These are phyloP conservation scores for Didymella segeticola DNA, from an alignment of 2,329 filamentous ascomycete genomes.

Conservation along the genomic window DNA sequence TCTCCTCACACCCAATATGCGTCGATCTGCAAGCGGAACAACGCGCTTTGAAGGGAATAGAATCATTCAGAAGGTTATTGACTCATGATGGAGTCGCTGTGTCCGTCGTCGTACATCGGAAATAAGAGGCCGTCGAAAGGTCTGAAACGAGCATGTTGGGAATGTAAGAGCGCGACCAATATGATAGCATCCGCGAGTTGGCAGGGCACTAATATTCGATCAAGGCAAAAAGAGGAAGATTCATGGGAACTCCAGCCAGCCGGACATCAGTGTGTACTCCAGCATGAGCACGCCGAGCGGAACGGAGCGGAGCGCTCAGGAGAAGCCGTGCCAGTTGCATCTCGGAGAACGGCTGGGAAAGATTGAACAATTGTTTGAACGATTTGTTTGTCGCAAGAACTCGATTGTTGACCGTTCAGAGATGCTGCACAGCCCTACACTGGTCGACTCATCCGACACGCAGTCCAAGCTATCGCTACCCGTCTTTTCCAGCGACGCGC, in stretches of 20 bases:
- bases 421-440: constrained; percentile 27
- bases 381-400: constrained; percentile 44
- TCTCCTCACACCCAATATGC: constrained; percentile 28
- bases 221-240: constrained; percentile 44
- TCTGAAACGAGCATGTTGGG: constrained; percentile 42
- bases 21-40: constrained; percentile 18
- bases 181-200: neutral
- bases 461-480: constrained; percentile 28
- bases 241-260: constrained; percentile 21
- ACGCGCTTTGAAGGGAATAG: neutral
- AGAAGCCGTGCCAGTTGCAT: constrained; percentile 35
- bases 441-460: constrained; percentile 31
- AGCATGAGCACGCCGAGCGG: constrained; percentile 20
- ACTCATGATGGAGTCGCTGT: constrained; percentile 27
- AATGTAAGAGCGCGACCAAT: constrained; percentile 37
- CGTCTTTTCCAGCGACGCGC: constrained; percentile 29
- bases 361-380: constrained; percentile 46
- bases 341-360: constrained; percentile 43
- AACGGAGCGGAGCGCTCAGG: constrained; percentile 26
- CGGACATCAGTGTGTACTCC: constrained; percentile 20
- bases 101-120: constrained; percentile 10
- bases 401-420: constrained; percentile 19
- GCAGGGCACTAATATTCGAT: constrained; percentile 17
- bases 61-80: neutral
- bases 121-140: constrained; percentile 39